A percentile compares a stretch with the other conserved stretches of the same genome.
Conservation (phyloP, 2,329 filamentous ascomycete species). For the Ascochyta lentis region DNA sequence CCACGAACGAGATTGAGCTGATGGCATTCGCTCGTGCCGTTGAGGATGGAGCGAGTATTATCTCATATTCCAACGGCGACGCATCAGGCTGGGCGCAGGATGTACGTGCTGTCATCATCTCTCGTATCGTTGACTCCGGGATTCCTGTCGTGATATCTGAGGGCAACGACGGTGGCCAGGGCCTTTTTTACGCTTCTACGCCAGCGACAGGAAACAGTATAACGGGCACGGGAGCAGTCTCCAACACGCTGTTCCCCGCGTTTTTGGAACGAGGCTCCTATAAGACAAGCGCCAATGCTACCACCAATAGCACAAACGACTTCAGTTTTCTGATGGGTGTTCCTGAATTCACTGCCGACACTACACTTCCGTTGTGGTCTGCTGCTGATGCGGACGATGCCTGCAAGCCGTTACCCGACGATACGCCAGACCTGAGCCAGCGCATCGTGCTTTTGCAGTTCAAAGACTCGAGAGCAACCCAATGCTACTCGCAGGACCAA, state of each 20-base stretch:
- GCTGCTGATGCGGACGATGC: slow-evolving; percentile 57
- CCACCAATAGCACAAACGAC: slow-evolving; percentile 27
- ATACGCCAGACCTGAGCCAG: slow-evolving; percentile 60
- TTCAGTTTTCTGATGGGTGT: slow-evolving; percentile 47
- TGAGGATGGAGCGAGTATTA: slow-evolving; percentile 56
- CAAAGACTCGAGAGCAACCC: slow-evolving; percentile 17
- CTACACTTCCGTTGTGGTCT: slow-evolving; percentile 36
- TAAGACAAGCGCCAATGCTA: slow-evolving; percentile 42
- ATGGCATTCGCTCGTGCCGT: slow-evolving; percentile 55
- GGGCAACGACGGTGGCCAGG: slow-evolving; percentile 59
- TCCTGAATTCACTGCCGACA: slow-evolving; percentile 30
- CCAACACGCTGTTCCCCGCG: slow-evolving; percentile 44
- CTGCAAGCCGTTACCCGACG: slow-evolving; percentile 60
- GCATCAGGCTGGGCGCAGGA: slow-evolving; percentile 43
- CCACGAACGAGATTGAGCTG: slow-evolving; percentile 23
- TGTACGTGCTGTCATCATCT: slow-evolving; percentile 51
- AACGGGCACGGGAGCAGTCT: slow-evolving; percentile 56
- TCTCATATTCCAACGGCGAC: slow-evolving; percentile 31
- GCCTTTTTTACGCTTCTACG: slow-evolving; percentile 56
- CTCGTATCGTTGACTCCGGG: slow-evolving; percentile 55
- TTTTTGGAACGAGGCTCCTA: slow-evolving; percentile 31
- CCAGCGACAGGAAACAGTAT: slow-evolving; percentile 54
- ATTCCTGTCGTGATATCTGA: slow-evolving; percentile 60
- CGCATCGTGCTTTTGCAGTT: slow-evolving; percentile 56
- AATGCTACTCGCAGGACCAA: slow-evolving; percentile 25